Evolutionary conservation across 2,329 filamentous ascomycete genomes (phyloP).

Genomic region (Neofusicoccum sp.): DNA sequence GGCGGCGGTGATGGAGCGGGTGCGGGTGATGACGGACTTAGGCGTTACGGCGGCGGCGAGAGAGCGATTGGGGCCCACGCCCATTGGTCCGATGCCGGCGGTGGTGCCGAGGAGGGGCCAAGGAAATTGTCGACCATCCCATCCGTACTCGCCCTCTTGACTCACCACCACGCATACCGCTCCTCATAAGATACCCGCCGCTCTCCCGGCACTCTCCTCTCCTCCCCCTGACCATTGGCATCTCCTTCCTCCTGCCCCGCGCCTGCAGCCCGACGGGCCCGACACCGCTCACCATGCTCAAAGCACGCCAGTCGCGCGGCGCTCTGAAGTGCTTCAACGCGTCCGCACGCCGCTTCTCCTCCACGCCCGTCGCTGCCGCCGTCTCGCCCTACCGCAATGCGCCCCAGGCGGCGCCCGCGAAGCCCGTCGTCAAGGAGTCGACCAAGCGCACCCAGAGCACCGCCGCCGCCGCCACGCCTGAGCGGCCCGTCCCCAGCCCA

Average conservation of each 20-base stretch:
- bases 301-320: constrained; percentile 36
- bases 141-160: not conserved
- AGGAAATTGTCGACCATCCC: constrained; percentile 1
- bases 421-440: constrained; percentile 34
- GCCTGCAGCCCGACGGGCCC: constrained; percentile 3
- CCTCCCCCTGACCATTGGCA: constrained; percentile 10
- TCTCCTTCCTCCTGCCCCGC: constrained; percentile 7
- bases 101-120: not conserved
- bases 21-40: not conserved
- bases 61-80: not conserved
- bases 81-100: constrained; percentile 10
- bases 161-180: constrained; percentile 17
- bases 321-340: constrained; percentile 38
- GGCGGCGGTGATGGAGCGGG: not conserved
- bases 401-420: constrained; percentile 23
- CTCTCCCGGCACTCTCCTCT: not conserved
- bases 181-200: constrained; percentile 7
- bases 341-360: constrained; percentile 45
- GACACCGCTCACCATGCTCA: constrained; percentile 28
- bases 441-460: constrained; percentile 45
- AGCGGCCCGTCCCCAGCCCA: constrained; percentile 44
- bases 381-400: constrained; percentile 46
- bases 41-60: not conserved
- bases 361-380: constrained; percentile 35
- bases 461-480: constrained; percentile 38